phyloP scores from a whole-genome alignment of 2,329 filamentous ascomycete genomes.

The Stagonosporopsis cucurbitacearum region DNA sequence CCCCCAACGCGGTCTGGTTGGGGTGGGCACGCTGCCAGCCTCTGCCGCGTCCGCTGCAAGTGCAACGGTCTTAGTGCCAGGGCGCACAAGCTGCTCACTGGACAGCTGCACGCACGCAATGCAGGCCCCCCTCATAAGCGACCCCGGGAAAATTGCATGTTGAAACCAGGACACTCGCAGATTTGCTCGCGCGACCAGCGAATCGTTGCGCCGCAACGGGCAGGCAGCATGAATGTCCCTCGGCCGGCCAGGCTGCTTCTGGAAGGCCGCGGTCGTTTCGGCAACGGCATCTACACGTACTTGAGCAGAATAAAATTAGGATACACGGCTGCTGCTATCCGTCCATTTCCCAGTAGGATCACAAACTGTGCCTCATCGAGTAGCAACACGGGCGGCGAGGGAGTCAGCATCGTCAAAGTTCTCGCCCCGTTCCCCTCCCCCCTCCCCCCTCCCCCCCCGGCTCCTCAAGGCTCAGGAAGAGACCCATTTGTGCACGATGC shows the following conservation, averaged over 20 bases:
- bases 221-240: constrained; percentile 4
- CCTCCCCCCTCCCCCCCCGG: too few relatives aligned
- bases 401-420: not conserved
- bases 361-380: not conserved
- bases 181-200: constrained; percentile 12
- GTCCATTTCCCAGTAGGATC: not conserved
- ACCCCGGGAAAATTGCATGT: constrained; percentile 11
- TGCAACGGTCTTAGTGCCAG: constrained; percentile 12
- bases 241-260: not conserved
- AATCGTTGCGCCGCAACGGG: constrained; percentile 1
- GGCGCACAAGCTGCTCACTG: not conserved
- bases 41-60: constrained; percentile 15
- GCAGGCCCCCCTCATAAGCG: constrained; percentile 7
- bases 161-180: constrained; percentile 9
- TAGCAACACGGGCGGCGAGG: constrained; percentile 4
- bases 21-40: constrained; percentile 8
- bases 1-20: constrained; percentile 3
- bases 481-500: not conserved
- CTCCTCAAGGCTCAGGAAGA: too few relatives aligned
- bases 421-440: not conserved
- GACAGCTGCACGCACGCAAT: not conserved
- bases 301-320: not conserved
- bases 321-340: constrained; percentile 3
- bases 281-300: constrained; percentile 1
- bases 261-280: not conserved